phyloP scores from a whole-genome alignment of 805 yeast species.

The Candida schatavii region DNA sequence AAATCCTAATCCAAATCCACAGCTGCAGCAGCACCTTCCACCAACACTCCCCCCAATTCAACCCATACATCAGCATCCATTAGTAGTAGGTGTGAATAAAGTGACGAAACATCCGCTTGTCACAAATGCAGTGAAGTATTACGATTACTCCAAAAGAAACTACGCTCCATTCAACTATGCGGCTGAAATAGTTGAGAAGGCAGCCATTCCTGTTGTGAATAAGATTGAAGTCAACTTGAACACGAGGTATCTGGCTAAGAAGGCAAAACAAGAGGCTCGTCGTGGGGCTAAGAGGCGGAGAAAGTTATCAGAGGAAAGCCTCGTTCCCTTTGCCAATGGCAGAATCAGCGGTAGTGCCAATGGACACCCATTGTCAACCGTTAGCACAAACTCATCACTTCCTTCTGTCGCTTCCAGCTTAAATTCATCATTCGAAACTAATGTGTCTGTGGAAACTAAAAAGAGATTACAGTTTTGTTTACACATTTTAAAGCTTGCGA shows the following conservation, averaged over 20 bases:
- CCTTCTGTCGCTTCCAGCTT: neutral
- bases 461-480: conserved; percentile 75
- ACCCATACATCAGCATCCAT: conserved; percentile 29
- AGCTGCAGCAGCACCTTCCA: conserved; percentile 5
- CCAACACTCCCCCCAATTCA: conserved; percentile 5
- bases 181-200: conserved; percentile 57
- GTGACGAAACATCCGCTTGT: conserved; percentile 42
- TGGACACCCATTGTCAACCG: neutral
- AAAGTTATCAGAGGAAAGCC: neutral
- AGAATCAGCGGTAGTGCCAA: neutral
- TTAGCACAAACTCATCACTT: neutral
- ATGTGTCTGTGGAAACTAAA: conserved; percentile 65
- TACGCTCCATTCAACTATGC: conserved; percentile 55
- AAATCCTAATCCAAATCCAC: no score
- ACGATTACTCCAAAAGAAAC: conserved; percentile 44
- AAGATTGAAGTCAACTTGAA: conserved; percentile 46
- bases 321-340: no score
- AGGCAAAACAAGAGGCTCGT: conserved; percentile 12
- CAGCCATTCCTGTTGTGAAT: conserved; percentile 52
- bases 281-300: conserved; percentile 2
- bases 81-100: conserved; percentile 35
- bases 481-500: conserved; percentile 77
- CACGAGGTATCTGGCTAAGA: conserved; percentile 32
- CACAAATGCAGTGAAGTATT: conserved; percentile 47
- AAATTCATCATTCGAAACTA: conserved; percentile 22